Evolutionary conservation across 164 flowering plant genomes (phyloP).

Genomic region (Stephania yunnanensis): DNA sequence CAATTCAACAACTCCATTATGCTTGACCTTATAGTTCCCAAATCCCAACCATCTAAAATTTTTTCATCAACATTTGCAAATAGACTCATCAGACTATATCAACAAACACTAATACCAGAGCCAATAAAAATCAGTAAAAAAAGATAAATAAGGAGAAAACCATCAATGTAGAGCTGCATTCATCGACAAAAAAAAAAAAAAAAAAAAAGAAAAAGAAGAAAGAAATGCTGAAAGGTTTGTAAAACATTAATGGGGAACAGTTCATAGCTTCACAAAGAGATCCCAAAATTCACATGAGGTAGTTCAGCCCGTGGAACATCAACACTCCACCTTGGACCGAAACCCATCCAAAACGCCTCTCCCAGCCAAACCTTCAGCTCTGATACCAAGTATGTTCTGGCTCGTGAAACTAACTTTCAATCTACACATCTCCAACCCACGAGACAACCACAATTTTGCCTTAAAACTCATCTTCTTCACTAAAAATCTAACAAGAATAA

Average conservation of each 20-base stretch:
- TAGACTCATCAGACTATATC: not conserved
- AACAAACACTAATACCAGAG: not conserved
- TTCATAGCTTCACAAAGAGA: not conserved
- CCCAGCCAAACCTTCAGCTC: no score
- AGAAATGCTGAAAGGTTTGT: not conserved
- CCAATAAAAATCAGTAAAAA: not conserved
- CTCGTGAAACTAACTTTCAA: no score
- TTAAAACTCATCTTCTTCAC: not conserved
- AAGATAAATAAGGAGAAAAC: not conserved
- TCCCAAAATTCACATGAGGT: no score
- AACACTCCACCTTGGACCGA: no score
- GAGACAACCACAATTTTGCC: not conserved
- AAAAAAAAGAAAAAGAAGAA: slow-evolving; percentile 1
- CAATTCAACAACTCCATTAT: not conserved
- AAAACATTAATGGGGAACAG: not conserved
- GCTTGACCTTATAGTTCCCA: not conserved
- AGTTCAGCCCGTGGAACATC: no score
- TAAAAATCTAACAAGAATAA: not conserved
- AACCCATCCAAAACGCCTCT: no score
- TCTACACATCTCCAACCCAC: no score
- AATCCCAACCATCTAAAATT: not conserved
- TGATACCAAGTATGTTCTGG: no score
- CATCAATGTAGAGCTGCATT: not conserved
- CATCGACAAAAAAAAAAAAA: not conserved
- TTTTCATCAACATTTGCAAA: not conserved